Conservation (phyloP, 768 basidiomycete species). For the Asterophora lycoperdoides region DNA sequence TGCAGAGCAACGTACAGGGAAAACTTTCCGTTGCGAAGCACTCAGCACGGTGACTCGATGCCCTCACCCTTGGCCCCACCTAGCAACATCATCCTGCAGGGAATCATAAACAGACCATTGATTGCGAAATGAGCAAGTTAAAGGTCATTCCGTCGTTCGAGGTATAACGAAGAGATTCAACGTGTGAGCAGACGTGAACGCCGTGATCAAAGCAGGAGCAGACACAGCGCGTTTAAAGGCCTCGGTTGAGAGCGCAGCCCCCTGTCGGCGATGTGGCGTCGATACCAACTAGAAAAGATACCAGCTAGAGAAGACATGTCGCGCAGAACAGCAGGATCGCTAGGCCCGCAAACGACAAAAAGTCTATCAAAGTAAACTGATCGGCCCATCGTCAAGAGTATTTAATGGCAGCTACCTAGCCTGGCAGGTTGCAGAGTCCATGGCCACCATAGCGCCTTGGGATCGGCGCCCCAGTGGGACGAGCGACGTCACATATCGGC, state of each 20-base stretch:
- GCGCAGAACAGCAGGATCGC: neutral
- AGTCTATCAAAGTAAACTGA: neutral
- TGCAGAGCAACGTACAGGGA: constrained; percentile 22
- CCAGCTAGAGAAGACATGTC: constrained; percentile 3
- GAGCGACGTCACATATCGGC: neutral
- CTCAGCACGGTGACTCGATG: constrained; percentile 28
- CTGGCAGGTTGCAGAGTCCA: constrained; percentile 1
- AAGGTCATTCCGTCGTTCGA: constrained; percentile 30
- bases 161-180: constrained; percentile 33
- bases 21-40: constrained; percentile 29
- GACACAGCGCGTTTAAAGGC: constrained; percentile 28
- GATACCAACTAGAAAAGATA: constrained; percentile 1
- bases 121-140: constrained; percentile 23
- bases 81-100: constrained; percentile 32
- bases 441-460: constrained; percentile 5
- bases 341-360: neutral
- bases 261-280: constrained; percentile 22
- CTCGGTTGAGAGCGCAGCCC: constrained; percentile 24
- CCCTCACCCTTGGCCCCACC: constrained; percentile 33
- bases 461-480: constrained; percentile 11
- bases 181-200: constrained; percentile 30
- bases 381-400: neutral
- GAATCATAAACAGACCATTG: too few relatives aligned
- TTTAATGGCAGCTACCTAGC: neutral
- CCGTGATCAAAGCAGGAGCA: constrained; percentile 31